These are phyloP conservation scores for Colletotrichum somersetense DNA, from an alignment of 2,329 filamentous ascomycete genomes.

Conservation along the genomic window DNA sequence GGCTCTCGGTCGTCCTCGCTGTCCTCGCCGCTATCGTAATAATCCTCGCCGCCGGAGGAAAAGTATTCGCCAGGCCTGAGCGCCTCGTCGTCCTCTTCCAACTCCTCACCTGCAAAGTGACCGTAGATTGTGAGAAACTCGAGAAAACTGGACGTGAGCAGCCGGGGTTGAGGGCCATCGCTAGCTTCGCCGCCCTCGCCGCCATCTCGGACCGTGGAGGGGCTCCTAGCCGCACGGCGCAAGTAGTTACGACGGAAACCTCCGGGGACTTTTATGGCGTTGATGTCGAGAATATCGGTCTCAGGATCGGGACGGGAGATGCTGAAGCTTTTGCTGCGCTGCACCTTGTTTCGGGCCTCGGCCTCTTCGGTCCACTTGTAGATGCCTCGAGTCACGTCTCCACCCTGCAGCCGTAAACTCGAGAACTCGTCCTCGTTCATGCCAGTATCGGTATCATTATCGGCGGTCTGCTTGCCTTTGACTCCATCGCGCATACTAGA, in stretches of 20 bases:
- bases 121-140: constrained; percentile 96
- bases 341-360: constrained; percentile 75
- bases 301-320: constrained; percentile 82
- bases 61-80: constrained; percentile 92
- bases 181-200: constrained; percentile 53
- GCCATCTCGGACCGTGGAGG: constrained; percentile 58
- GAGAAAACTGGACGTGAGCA: constrained; percentile 93
- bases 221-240: constrained; percentile 78
- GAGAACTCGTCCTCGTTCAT: constrained; percentile 86
- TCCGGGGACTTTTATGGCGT: constrained; percentile 91
- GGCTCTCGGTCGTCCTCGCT: constrained; percentile 79
- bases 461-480: constrained; percentile 68
- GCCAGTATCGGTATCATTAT: constrained; percentile 52
- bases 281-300: constrained; percentile 85
- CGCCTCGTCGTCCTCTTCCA: constrained; percentile 96
- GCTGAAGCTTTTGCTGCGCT: constrained; percentile 90
- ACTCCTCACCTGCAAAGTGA: constrained; percentile 96
- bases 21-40: constrained; percentile 54
- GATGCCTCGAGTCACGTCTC: constrained; percentile 93
- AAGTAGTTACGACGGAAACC: constrained; percentile 94
- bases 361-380: constrained; percentile 97
- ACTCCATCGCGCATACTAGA: constrained; percentile 56
- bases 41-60: constrained; percentile 77
- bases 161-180: constrained; percentile 63
- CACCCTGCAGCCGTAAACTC: constrained; percentile 91